Evolutionary conservation across 139 green algal species (phyloP).

Genomic region (Chlorella sp.): DNA sequence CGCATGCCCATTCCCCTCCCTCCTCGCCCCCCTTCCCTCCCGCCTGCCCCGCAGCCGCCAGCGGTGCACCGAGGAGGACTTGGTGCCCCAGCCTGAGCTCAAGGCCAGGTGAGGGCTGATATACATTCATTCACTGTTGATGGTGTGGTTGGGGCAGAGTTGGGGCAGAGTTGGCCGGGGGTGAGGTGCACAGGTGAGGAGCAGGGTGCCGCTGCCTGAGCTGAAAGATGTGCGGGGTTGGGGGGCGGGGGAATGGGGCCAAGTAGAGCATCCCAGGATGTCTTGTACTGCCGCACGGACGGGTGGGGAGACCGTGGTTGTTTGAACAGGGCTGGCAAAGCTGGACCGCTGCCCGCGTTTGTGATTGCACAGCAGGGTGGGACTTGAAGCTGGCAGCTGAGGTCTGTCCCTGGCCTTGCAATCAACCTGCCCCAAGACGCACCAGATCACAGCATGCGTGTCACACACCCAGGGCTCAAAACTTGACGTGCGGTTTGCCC

Average conservation of each 20-base stretch:
- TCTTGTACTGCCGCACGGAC: neutral
- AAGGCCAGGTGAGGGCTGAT: conserved; percentile 52
- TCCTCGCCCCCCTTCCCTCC: conserved; percentile 25
- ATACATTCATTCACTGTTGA: neutral
- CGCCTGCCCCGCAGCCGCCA: conserved; percentile 76
- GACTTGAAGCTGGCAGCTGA: neutral
- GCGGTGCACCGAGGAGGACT: conserved; percentile 66
- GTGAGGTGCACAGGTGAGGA: no score
- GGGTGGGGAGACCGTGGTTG: no score
- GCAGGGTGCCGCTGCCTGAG: no score
- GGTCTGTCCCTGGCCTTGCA: neutral
- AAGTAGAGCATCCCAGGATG: neutral
- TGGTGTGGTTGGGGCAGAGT: no score
- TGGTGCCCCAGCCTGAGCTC: conserved; percentile 73
- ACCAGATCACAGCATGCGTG: neutral
- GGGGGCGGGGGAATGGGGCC: neutral
- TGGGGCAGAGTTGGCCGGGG: no score
- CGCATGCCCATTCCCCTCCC: neutral
- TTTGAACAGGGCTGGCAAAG: no score
- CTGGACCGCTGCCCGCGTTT: no score
- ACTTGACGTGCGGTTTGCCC: no score
- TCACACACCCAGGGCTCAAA: no score
- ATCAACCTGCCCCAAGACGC: neutral
- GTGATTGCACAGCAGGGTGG: neutral
- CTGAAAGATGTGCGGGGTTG: no score